Base-by-base conservation (phyloP, 106 monocot species). In the Gastrodia elata region DNA sequence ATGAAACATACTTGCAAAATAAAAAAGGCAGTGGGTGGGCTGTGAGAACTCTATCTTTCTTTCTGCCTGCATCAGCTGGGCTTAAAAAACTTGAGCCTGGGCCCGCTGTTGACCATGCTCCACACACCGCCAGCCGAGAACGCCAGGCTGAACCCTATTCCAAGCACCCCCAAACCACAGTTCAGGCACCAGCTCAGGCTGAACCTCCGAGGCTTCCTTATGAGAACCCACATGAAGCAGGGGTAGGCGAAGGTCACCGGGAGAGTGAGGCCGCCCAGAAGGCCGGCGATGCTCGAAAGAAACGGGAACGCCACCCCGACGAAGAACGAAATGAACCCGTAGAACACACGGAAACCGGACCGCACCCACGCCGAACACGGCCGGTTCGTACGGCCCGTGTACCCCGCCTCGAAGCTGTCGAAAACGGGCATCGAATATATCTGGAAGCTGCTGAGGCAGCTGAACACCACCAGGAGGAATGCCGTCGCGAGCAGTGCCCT, bases 171-270 rank as follows among this genome's bases (percentile, higher is more conserved):
- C 13, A 96, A 80, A 16, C 77, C 65, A 92, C 95, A 96, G 64
- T 96, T 92, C 37, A 96, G 79, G 55, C 88, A 96, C 95, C 95
- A 96, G 20, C 69, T 86, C 68, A 85, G 89, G 77, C 89, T 92
- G 43, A 75, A 92, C 69, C 74, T 87, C 30, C 65, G 67, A 35
- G 95, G 95, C 74, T 89, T 95, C 84, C 92, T 95, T 67, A 96
- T 84, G 42, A 89, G 87, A 18, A 90, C 87, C 95, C 95, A 96
- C 95, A 96, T 96, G 79, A 96, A 92, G 68, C 92, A 96, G 18
- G 95, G 92, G 64, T 96, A 96, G 1, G 95, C 89, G 75, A 95
- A 95, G 20, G 95, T 95, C n/a, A 94, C 94, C 4, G 94, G 94
- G 22, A 94, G 85, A 18, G 91, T 94, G 43, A 94, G 83, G 20